phyloP scores from a whole-genome alignment of 2,329 filamentous ascomycete genomes.

The Incumbomyces lentus region DNA sequence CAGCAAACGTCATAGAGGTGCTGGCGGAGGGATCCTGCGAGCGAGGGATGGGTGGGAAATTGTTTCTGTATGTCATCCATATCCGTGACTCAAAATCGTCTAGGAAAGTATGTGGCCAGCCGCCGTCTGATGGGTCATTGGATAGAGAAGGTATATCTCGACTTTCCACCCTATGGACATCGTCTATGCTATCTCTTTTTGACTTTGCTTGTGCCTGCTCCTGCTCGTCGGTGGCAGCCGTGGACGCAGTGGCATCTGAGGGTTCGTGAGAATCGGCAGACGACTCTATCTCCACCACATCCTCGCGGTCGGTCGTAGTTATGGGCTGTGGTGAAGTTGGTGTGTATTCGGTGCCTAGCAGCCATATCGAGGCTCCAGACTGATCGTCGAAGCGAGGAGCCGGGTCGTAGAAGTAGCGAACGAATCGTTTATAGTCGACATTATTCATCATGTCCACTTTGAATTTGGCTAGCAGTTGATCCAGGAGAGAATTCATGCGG shows the following conservation, averaged over 20 bases:
- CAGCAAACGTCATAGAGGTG: constrained; percentile 66
- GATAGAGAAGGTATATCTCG: constrained; percentile 17
- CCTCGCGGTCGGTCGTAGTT: constrained; percentile 20
- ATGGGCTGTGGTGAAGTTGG: constrained; percentile 20
- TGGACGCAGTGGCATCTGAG: constrained; percentile 16
- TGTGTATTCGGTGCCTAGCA: constrained; percentile 55
- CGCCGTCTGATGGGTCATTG: constrained; percentile 27
- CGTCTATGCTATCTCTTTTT: constrained; percentile 15
- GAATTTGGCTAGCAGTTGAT: constrained; percentile 15
- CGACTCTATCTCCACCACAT: constrained; percentile 22
- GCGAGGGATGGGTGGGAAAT: constrained; percentile 72
- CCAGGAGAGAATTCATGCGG: constrained; percentile 8
- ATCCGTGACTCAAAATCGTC: constrained; percentile 87
- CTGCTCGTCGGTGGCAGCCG: constrained; percentile 10
- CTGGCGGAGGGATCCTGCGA: constrained; percentile 63
- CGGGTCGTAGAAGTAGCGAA: constrained; percentile 88
- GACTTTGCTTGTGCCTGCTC: constrained; percentile 8
- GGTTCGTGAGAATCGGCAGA: constrained; percentile 20
- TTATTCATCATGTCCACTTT: constrained; percentile 43
- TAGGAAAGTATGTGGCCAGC: constrained; percentile 78
- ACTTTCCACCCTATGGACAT: constrained; percentile 16
- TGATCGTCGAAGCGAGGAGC: constrained; percentile 68
- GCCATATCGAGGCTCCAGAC: constrained; percentile 68
- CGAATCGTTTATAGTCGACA: constrained; percentile 69
- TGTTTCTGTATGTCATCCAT: constrained; percentile 93